These are phyloP conservation scores for Skeletonema tropicum DNA, from an alignment of 108 stramenopile genomes.

Conservation along the genomic window DNA sequence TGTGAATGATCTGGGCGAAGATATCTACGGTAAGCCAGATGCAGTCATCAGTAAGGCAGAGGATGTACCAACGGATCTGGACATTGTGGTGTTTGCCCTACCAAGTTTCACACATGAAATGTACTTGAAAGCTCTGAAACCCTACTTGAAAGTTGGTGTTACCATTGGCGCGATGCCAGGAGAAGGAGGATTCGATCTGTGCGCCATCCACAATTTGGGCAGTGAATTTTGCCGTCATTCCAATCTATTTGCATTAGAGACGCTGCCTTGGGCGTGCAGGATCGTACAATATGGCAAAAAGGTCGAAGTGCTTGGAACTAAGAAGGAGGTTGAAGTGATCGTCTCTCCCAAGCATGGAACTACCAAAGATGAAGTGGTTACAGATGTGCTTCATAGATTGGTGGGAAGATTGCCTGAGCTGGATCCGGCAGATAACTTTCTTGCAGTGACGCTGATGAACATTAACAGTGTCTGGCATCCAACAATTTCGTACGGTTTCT, in stretches of 20 bases:
- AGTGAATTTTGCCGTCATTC: constrained; percentile 45
- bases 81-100: constrained; percentile 54
- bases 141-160: constrained; percentile 45
- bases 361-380: constrained; percentile 8
- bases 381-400: constrained; percentile 30
- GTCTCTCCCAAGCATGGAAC: constrained; percentile 35
- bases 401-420: constrained; percentile 42
- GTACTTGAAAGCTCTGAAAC: constrained; percentile 52
- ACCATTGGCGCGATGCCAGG: constrained; percentile 63
- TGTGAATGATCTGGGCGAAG: constrained; percentile 52
- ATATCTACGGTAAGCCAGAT: constrained; percentile 44
- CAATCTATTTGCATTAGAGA: constrained; percentile 61
- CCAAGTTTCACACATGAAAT: constrained; percentile 54
- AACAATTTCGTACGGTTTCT: constrained; percentile 58
- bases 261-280: constrained; percentile 62
- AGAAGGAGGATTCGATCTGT: constrained; percentile 59
- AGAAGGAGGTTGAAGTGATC: constrained; percentile 60
- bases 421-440: constrained; percentile 56
- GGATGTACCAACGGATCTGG: constrained; percentile 25
- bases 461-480: constrained; percentile 70
- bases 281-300: constrained; percentile 52
- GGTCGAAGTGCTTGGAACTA: constrained; percentile 61
- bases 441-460: constrained; percentile 64
- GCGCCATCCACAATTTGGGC: constrained; percentile 48
- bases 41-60: constrained; percentile 27